Base-by-base conservation (phyloP, 2,329 filamentous ascomycete species). In the Allantophomopsis cytisporea region DNA sequence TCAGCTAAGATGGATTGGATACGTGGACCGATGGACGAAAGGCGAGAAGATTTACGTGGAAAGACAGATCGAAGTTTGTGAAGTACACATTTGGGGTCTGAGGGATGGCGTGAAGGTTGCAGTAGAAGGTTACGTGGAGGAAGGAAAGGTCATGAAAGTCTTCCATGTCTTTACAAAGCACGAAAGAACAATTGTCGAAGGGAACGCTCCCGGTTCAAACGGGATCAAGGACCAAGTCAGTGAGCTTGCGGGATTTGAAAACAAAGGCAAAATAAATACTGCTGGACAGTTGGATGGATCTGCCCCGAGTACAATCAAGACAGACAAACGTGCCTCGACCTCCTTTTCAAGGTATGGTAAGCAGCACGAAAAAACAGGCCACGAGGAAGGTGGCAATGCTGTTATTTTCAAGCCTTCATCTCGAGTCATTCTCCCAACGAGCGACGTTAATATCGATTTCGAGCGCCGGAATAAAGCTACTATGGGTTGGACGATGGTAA, bases 41-140 rank as follows among this genome's bases (percentile, higher is more conserved):
- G 62, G 74, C 20, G 75, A 71, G 14, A 94, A 93, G 60, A 69
- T 71, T 39, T 98, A 96, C 52, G 64, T 85, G 7, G 89, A 96
- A 53, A 68, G 83, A 14, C 74, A 80, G 36, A 71, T 95, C 1
- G 88, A 96, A 60, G 76, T 96, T 32, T 57, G 88, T 10, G 89
- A 96, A 57, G 68, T 98, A 1, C 88, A 94, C 53, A 75, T 88
- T 11, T 95, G 86, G 85, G 91, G 88, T 0, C 57, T 96, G 38
- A 68, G 85, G 35, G 79, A 88, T 49, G 88, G 89, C 0, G 88
- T 96, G 44, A 93, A 91, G 59, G 72, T 96, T 23, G 74, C 79
- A 1, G 71, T 96, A 1, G 83, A 93, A 54, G 87, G 87, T 0
- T 96, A 79, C 46, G 76, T 78, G 1, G 83, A 96, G n/a, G 82